Evolutionary conservation across 2,329 filamentous ascomycete genomes (phyloP).

Genomic region (Aschersonia sp.): DNA sequence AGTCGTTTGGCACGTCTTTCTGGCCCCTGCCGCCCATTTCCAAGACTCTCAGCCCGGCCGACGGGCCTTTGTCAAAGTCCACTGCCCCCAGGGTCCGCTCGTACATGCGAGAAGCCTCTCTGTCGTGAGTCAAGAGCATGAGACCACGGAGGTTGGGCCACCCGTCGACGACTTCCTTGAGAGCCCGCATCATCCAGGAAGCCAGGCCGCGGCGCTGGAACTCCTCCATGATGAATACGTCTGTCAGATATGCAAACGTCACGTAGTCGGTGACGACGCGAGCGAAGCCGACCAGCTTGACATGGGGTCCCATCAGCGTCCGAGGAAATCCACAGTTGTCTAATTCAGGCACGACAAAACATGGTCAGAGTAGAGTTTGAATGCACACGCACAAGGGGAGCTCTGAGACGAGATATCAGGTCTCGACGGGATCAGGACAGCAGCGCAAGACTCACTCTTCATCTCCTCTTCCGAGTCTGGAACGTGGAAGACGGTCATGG

Average conservation of each 20-base stretch:
- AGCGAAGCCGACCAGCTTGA: slow-evolving; percentile 24
- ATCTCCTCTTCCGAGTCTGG: slow-evolving; percentile 22
- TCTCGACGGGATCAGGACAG: not conserved
- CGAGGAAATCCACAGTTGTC: slow-evolving; percentile 16
- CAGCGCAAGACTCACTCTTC: slow-evolving; percentile 16
- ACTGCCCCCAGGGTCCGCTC: slow-evolving; percentile 29
- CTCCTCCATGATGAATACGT: slow-evolving; percentile 48
- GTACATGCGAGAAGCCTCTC: slow-evolving; percentile 28
- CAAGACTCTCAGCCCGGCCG: slow-evolving; percentile 23
- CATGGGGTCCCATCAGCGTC: slow-evolving; percentile 14
- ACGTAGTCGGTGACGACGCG: slow-evolving; percentile 55
- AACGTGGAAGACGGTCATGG: slow-evolving; percentile 40
- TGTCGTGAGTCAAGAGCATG: slow-evolving; percentile 36
- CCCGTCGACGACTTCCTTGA: slow-evolving; percentile 38
- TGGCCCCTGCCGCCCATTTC: slow-evolving; percentile 23
- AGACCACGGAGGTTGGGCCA: slow-evolving; percentile 46
- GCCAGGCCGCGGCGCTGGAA: slow-evolving; percentile 49
- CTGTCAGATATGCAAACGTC: slow-evolving; percentile 53
- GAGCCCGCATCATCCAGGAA: slow-evolving; percentile 46
- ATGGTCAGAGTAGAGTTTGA: slow-evolving; percentile 9
- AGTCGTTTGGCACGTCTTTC: slow-evolving; percentile 18
- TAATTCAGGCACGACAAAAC: slow-evolving; percentile 3
- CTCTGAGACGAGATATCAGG: too few species aligned
- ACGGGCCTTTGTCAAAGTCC: slow-evolving; percentile 26
- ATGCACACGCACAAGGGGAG: not conserved